phyloP scores from a whole-genome alignment of 805 yeast genomes.

The Myxozyma sirexii region DNA sequence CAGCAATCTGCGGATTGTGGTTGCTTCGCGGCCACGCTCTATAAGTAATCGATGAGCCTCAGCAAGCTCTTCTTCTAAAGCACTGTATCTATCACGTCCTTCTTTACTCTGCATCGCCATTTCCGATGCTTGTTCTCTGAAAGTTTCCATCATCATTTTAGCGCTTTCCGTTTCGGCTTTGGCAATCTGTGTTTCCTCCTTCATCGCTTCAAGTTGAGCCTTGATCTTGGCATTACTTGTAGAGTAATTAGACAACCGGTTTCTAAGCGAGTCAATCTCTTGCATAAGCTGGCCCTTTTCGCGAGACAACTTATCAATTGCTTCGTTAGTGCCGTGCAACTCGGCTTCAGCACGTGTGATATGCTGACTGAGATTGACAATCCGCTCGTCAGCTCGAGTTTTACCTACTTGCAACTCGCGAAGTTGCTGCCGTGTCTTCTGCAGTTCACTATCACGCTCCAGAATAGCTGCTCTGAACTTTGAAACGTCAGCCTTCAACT shows the following conservation, averaged over 20 bases:
- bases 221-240: conserved; percentile 47
- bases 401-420: conserved; percentile 25
- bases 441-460: conserved; percentile 30
- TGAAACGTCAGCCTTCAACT: conserved; percentile 16
- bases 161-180: conserved; percentile 42
- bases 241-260: conserved; percentile 48
- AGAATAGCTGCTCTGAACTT: conserved; percentile 18
- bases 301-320: conserved; percentile 37
- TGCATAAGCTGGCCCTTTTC: conserved; percentile 43
- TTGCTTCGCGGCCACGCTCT: conserved; percentile 78
- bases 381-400: conserved; percentile 25
- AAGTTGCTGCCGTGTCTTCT: conserved; percentile 15
- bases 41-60: conserved; percentile 73
- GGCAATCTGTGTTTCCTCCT: conserved; percentile 40
- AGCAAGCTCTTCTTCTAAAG: conserved; percentile 77
- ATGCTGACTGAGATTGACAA: conserved; percentile 39
- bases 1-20: conserved; percentile 68
- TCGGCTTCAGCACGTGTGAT: conserved; percentile 32
- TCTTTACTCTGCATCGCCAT: conserved; percentile 68
- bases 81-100: conserved; percentile 58
- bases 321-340: conserved; percentile 9
- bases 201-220: conserved; percentile 48
- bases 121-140: conserved; percentile 74
- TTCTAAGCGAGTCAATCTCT: conserved; percentile 46
- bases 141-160: conserved; percentile 50